These are phyloP conservation scores for Penicillium roqueforti DNA, from an alignment of 495 filamentous ascomycete genomes.

Conservation along the genomic window DNA sequence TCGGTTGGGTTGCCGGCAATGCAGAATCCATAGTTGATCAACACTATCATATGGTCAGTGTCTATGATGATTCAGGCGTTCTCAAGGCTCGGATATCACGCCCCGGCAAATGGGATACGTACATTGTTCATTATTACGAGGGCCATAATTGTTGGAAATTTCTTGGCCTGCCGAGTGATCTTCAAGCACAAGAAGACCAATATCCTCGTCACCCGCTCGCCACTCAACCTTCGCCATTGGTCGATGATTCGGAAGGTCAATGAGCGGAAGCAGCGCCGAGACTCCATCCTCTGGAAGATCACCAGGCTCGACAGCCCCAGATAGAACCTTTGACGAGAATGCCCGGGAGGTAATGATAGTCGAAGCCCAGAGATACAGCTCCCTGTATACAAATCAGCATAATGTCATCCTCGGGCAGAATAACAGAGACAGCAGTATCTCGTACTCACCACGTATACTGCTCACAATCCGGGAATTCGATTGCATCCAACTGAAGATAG, in stretches of 20 bases:
- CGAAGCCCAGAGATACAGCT: slow-evolving; percentile 61
- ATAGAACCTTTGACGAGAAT: slow-evolving; percentile 45
- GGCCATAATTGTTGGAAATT: slow-evolving; percentile 65
- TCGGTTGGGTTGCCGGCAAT: slow-evolving; percentile 54
- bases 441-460: slow-evolving; percentile 45
- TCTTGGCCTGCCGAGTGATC: slow-evolving; percentile 42
- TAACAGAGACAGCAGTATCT: neutral
- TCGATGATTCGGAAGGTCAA: slow-evolving; percentile 60
- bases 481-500: slow-evolving; percentile 32
- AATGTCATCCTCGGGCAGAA: neutral
- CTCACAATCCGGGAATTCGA: slow-evolving; percentile 29
- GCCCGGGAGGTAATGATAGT: slow-evolving; percentile 58
- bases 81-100: neutral
- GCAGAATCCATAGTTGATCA: slow-evolving; percentile 67
- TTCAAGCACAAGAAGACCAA: slow-evolving; percentile 48
- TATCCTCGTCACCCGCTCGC: slow-evolving; percentile 45
- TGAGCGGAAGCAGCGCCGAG: slow-evolving; percentile 56
- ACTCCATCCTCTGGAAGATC: slow-evolving; percentile 36
- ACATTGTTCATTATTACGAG: slow-evolving; percentile 64
- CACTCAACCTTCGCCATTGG: slow-evolving; percentile 57
- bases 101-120: slow-evolving; percentile 16
- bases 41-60: slow-evolving; percentile 36
- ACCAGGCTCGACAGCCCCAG: slow-evolving; percentile 31
- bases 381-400: slow-evolving; percentile 39
- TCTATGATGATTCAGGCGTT: neutral